Evolutionary conservation across 176 grass and related monocot species (phyloP).

Genomic region (Triticum urartu): DNA sequence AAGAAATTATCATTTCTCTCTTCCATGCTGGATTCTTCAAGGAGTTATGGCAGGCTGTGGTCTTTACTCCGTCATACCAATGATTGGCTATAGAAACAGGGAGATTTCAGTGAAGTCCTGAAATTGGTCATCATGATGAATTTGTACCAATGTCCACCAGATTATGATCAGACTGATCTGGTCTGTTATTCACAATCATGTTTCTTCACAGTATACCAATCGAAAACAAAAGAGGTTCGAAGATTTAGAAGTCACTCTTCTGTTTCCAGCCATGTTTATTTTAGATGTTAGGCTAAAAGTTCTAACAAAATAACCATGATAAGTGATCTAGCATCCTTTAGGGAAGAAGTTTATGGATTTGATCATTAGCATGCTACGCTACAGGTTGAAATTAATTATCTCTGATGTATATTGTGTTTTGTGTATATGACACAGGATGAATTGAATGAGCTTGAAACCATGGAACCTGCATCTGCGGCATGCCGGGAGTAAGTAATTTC

Average conservation of each 20-base stretch:
- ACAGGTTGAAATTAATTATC: not conserved
- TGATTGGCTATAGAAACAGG: not conserved
- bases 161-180: not conserved
- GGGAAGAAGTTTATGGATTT: not conserved
- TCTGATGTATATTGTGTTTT: conserved; percentile 10
- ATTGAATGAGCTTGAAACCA: conserved; percentile 75
- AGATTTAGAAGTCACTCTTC: not conserved
- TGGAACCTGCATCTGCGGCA: conserved; percentile 71
- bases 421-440: conserved; percentile 56
- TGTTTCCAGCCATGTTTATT: not conserved
- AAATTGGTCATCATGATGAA: not conserved
- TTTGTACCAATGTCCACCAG: not conserved
- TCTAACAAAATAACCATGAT: not conserved
- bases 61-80: not conserved
- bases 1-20: not conserved
- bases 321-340: not conserved
- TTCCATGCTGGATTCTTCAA: not conserved
- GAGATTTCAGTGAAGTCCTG: not conserved
- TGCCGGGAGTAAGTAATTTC: conserved; percentile 80
- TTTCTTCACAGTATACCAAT: not conserved
- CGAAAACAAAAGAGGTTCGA: not conserved
- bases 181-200: not conserved
- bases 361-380: not conserved
- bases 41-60: not conserved
- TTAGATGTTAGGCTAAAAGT: conserved; percentile 9